Evolutionary conservation across 192 early-diverging fungal species (phyloP).

Genomic region (Coemansia sp.): DNA sequence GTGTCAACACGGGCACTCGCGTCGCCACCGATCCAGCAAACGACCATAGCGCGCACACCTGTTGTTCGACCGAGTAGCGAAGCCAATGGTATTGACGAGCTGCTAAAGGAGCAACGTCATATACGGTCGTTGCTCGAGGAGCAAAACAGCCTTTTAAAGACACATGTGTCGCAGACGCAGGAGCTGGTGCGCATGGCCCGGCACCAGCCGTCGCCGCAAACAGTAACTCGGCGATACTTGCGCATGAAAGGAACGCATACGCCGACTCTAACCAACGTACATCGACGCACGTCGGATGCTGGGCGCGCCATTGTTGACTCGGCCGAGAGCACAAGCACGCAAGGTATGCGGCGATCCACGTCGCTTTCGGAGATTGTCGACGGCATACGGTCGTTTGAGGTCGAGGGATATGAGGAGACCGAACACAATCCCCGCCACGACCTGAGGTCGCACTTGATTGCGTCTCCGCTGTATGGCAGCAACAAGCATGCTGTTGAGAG

Average conservation of each 20-base stretch:
- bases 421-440: constrained; percentile 20
- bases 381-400: constrained; percentile 46
- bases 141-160: constrained; percentile 42
- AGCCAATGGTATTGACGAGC: constrained; percentile 22
- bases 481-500: constrained; percentile 3
- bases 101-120: constrained; percentile 46
- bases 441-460: constrained; percentile 17
- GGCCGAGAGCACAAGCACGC: neutral
- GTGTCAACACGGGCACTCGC: constrained; percentile 20
- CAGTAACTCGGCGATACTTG: constrained; percentile 46
- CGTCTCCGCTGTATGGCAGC: constrained; percentile 7
- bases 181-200: constrained; percentile 41
- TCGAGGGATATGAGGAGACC: constrained; percentile 52
- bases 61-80: neutral
- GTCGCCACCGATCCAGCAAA: neutral
- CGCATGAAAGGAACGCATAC: constrained; percentile 46
- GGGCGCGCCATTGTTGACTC: neutral
- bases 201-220: constrained; percentile 42
- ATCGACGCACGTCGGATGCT: constrained; percentile 1
- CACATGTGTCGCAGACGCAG: constrained; percentile 46
- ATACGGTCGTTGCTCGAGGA: constrained; percentile 45
- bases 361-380: constrained; percentile 50
- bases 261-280: constrained; percentile 13
- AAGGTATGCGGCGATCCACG: constrained; percentile 34
- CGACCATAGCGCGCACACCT: neutral